Base-by-base conservation (phyloP, 2,329 filamentous ascomycete genomes). In the Periconia sp. region DNA sequence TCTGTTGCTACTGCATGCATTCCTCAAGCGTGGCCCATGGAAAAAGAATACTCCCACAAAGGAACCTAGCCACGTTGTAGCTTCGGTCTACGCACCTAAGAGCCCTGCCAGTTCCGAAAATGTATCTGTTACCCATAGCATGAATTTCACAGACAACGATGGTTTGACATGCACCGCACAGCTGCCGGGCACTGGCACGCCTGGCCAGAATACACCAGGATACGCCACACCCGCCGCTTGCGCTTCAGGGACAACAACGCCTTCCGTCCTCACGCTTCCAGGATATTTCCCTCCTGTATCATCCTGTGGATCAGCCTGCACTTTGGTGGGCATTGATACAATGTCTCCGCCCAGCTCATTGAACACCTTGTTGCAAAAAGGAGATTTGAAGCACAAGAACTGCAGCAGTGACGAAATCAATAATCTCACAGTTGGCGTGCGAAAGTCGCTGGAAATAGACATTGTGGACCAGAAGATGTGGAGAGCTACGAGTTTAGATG, bases 1-100 rank as follows among this genome's bases (percentile, higher is more conserved):
- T 3, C 22, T 50, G 3, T 33, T 58, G 13, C 36, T 58, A 19
- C 22, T 50, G 16, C 52, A 58, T 33, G 50, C 55, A 5, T 41
- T 54, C 12, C 7, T 50, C 15, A 49, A 45, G 35, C 45, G 44
- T 17, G 46, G 41, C 2, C 33, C 43, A 11, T 48, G 50, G 43
- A 50, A 34, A 22, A 41, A 34, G 13, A 25, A 43, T 2, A 13
- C 35, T 4, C 15, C 23, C 11, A 19, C 29, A 22, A n/a, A n/a
- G n/a, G n/a, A n/a, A n/a, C n/a, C n/a, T n/a, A n/a, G n/a, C n/a
- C n/a, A n/a, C n/a, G n/a, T n/a, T n/a, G n/a, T n/a, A n/a, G n/a
- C n/a, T n/a, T n/a, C n/a, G n/a, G n/a, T n/a, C n/a, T n/a, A n/a
- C 23, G 26, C 25, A 36, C 24, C 13, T 19, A 38, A 12, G 46